Base-by-base conservation (phyloP, 1,284 basidiomycete genomes). In the Naganishia sp. region DNA sequence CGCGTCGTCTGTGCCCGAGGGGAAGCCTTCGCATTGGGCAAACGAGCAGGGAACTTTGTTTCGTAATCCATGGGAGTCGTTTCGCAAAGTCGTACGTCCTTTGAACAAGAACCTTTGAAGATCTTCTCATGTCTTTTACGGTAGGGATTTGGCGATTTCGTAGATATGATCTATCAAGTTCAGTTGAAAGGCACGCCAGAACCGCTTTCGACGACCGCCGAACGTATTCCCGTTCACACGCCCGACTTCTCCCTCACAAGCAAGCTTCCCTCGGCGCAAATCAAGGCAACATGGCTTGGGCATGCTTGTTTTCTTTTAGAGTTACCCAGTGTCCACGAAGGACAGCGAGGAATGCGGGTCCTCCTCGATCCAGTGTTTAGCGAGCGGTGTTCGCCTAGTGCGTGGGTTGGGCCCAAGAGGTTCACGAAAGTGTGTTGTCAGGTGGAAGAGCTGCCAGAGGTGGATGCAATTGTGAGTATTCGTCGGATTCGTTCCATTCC, bases 271-370 rank as follows among this genome's bases (percentile, higher is more conserved):
- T 13, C 53, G 67, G 2, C 63, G 70, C 33, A 70, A 63, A 81
- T 88, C 66, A 88, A 88, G 72, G 82, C 86, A 9, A 90, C 88
- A 0, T 90, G 87, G 87, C 80, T 89, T 2, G 87, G 82, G 0
- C 89, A 90, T 75, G 89, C 89, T 0, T 87, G 85, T 69, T 88
- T 87, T 75, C 77, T 90, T 2, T 81, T 90, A 46, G 87, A 90
- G 76, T 79, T 89, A 45, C 88, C 87, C 1, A 76, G 82, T 25
- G 48, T 67, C 53, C 69, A 63, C 48, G 78, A 73, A 50, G 78
- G 80, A 31, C 65, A 73, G 15, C 79, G 87, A 45, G 88, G 88
- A 0, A 78, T 85, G 3, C 81, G 86, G 21, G 81, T 90, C n/a
- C 77, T 90, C 15, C 87, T 88, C 70, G 88, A 90, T 73, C 88